phyloP scores from a whole-genome alignment of 257 asterid species.

The Jacaranda copaia region DNA sequence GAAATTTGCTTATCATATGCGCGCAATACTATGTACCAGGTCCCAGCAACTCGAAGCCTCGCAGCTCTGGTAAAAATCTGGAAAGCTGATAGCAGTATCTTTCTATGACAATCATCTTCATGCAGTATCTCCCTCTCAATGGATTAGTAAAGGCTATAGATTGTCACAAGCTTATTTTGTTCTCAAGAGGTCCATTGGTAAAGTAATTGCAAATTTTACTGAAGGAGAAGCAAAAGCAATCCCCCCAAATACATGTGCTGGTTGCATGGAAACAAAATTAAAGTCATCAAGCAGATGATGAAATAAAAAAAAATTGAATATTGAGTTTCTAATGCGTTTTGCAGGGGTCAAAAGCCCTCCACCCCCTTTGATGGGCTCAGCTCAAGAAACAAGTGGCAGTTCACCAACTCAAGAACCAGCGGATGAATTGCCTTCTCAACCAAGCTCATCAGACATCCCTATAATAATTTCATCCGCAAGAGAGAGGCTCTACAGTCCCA shows the following conservation, averaged over 20 bases:
- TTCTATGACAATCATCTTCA: background rate
- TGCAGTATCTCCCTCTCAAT: background rate
- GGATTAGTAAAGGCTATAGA: background rate
- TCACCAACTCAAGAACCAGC: slow-evolving; percentile 39
- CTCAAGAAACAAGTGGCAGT: slow-evolving; percentile 34
- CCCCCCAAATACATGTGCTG: background rate
- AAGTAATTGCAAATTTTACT: background rate
- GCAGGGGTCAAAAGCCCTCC: slow-evolving; percentile 52
- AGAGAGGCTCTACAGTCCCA: background rate
- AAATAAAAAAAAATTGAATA: background rate
- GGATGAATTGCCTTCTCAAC: slow-evolving; percentile 33
- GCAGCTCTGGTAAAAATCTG: slow-evolving; percentile 33
- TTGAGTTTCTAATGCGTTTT: slow-evolving; percentile 3
- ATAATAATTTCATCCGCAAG: slow-evolving; percentile 27
- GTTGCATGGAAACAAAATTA: background rate
- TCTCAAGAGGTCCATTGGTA: background rate
- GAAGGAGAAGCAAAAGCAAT: background rate
- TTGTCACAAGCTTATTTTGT: background rate
- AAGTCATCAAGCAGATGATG: background rate
- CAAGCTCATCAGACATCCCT: slow-evolving; percentile 30
- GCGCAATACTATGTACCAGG: slow-evolving; percentile 31
- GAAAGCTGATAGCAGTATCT: background rate
- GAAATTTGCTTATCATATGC: background rate
- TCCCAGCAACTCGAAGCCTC: slow-evolving; percentile 38
- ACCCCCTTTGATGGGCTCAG: slow-evolving; percentile 38